phyloP scores from a whole-genome alignment of 495 filamentous ascomycete species.

The Hypoxylon lienhwacheense region DNA sequence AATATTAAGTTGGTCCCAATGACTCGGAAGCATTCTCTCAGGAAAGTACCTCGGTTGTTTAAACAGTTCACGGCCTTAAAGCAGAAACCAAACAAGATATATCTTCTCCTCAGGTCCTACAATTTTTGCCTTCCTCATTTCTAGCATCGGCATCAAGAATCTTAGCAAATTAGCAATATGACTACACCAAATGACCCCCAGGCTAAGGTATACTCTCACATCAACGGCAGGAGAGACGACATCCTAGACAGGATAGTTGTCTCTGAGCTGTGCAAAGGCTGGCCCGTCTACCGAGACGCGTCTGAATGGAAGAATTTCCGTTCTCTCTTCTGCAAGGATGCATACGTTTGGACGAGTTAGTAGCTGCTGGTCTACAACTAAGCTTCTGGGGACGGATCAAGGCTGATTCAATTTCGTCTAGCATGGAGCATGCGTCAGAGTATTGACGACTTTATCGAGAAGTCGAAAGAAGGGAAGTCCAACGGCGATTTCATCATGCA shows the following conservation, averaged over 20 bases:
- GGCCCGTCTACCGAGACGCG: slow-evolving; percentile 66
- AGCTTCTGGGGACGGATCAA: not conserved
- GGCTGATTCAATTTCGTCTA: slow-evolving; percentile 21
- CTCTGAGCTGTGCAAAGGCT: slow-evolving; percentile 66
- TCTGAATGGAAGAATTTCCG: slow-evolving; percentile 69
- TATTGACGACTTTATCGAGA: slow-evolving; percentile 60
- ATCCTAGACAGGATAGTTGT: slow-evolving; percentile 57
- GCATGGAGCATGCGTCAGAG: slow-evolving; percentile 59
- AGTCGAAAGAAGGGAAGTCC: slow-evolving; percentile 61
- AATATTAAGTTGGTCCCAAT: no score
- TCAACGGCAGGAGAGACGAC: slow-evolving; percentile 56
- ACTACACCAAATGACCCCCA: slow-evolving; percentile 50
- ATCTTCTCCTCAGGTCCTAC: not conserved
- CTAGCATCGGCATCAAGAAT: not conserved
- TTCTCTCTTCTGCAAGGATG: slow-evolving; percentile 60
- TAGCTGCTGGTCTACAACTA: not conserved
- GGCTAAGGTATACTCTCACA: slow-evolving; percentile 51
- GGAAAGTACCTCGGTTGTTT: no score
- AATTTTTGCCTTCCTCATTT: not conserved
- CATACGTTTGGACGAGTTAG: slow-evolving; percentile 62
- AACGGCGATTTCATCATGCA: slow-evolving; percentile 70
- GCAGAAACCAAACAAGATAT: not conserved
- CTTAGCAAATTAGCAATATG: slow-evolving; percentile 44
- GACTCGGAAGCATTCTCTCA: no score
- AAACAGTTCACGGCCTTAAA: no score